phyloP scores from a whole-genome alignment of 2,329 filamentous ascomycete genomes.

The Cladophialophora carrionii region DNA sequence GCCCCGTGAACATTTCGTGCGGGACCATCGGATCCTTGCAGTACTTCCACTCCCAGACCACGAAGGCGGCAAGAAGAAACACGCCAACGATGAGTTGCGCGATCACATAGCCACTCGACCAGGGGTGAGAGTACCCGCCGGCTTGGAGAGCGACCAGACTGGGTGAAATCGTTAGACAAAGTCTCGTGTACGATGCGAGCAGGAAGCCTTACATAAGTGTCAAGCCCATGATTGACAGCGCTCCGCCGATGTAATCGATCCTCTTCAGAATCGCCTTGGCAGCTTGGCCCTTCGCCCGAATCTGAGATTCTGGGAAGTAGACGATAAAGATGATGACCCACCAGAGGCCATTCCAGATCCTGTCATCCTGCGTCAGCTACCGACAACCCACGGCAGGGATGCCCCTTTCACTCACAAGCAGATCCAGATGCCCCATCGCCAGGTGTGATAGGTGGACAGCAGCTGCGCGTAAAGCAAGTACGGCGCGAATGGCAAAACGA shows the following conservation, averaged over 20 bases:
- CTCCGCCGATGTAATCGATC: slow-evolving; percentile 32
- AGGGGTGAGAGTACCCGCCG: slow-evolving; percentile 33
- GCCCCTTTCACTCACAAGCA: slow-evolving; percentile 23
- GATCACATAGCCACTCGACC: slow-evolving; percentile 31
- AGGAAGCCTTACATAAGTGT: slow-evolving; percentile 26
- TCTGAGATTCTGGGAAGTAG: slow-evolving; percentile 31
- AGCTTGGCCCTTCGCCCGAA: slow-evolving; percentile 20
- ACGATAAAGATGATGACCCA: slow-evolving; percentile 22
- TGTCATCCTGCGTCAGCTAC: slow-evolving; percentile 5
- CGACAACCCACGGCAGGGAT: neutral
- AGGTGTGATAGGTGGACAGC: slow-evolving; percentile 32
- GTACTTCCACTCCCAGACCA: slow-evolving; percentile 30
- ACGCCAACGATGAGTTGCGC: slow-evolving; percentile 28
- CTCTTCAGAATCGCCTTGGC: slow-evolving; percentile 22
- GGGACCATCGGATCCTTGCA: slow-evolving; percentile 33
- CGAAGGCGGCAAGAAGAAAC: slow-evolving; percentile 22
- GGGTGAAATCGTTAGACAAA: neutral
- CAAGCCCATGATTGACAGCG: slow-evolving; percentile 28
- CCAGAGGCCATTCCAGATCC: slow-evolving; percentile 29
- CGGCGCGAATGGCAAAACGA: slow-evolving; percentile 30
- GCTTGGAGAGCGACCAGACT: slow-evolving; percentile 34
- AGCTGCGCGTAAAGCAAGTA: slow-evolving; percentile 31
- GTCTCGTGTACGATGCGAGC: neutral
- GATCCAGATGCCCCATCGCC: slow-evolving; percentile 34
- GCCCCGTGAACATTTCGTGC: slow-evolving; percentile 32